These are phyloP conservation scores for Chaetomium strumarium DNA, from an alignment of 2,329 filamentous ascomycete species.

Conservation along the genomic window DNA sequence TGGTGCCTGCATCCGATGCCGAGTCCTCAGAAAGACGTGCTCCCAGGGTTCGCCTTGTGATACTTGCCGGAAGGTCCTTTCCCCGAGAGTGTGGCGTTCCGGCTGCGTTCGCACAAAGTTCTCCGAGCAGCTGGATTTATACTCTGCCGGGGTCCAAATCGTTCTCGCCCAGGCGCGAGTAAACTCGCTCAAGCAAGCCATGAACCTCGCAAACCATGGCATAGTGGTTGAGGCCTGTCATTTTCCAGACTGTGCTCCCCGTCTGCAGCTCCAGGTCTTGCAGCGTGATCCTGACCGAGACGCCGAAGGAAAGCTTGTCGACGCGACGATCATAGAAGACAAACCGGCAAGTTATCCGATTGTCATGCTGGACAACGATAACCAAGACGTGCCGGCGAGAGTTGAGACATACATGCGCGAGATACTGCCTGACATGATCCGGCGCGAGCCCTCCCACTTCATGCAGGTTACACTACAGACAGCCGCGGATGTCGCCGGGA, in stretches of 20 bases:
- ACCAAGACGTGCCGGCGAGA: conserved; percentile 53
- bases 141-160: conserved; percentile 58
- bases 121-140: conserved; percentile 56
- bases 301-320: conserved; percentile 30
- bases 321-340: conserved; percentile 18
- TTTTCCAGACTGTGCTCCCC: conserved; percentile 44
- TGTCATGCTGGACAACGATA: conserved; percentile 56
- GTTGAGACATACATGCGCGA: conserved; percentile 56
- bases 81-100: conserved; percentile 59
- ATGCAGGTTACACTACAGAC: conserved; percentile 53
- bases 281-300: conserved; percentile 33
- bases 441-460: conserved; percentile 54
- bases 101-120: conserved; percentile 58
- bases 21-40: conserved; percentile 61
- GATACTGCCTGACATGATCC: conserved; percentile 52
- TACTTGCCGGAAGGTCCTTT: conserved; percentile 57
- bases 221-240: conserved; percentile 53
- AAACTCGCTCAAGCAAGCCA: conserved; percentile 47
- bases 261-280: conserved; percentile 40
- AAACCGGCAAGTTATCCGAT: conserved; percentile 24
- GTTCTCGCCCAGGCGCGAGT: conserved; percentile 56
- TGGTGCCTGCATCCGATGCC: conserved; percentile 60
- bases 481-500: conserved; percentile 39
- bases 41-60: conserved; percentile 58
- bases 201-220: conserved; percentile 44